Evolutionary conservation across 2,329 filamentous ascomycete species (phyloP).

Genomic region (Scorias spongiosa): DNA sequence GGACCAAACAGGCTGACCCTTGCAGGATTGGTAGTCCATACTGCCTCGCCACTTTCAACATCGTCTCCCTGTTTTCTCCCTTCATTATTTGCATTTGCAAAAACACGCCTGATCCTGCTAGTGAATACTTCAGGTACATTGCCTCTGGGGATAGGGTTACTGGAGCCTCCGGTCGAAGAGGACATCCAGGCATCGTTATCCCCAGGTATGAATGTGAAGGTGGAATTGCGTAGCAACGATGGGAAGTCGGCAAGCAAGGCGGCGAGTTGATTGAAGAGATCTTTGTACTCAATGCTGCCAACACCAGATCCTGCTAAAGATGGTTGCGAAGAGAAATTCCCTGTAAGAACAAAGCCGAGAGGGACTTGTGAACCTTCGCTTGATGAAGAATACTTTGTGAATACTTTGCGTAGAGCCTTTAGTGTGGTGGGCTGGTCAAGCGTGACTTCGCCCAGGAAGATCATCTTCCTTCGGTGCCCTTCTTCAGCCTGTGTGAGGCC

Average conservation of each 20-base stretch:
- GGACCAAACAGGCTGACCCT: constrained; percentile 75
- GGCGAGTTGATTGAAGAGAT: constrained; percentile 81
- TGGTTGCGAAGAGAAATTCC: constrained; percentile 58
- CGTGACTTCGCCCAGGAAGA: constrained; percentile 75
- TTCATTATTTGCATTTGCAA: constrained; percentile 64
- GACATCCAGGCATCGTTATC: constrained; percentile 97
- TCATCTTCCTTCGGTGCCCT: constrained; percentile 32
- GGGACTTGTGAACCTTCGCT: constrained; percentile 41
- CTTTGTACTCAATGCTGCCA: constrained; percentile 89
- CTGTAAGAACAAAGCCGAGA: constrained; percentile 66
- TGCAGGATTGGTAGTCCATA: constrained; percentile 82
- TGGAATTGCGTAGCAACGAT: constrained; percentile 58
- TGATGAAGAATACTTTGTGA: constrained; percentile 57
- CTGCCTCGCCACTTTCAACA: constrained; percentile 50
- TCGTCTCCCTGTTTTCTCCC: constrained; percentile 32
- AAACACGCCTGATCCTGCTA: constrained; percentile 64
- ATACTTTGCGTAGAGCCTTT: constrained; percentile 64
- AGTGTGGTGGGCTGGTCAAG: constrained; percentile 73
- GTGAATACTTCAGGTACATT: constrained; percentile 80
- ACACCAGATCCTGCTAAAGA: constrained; percentile 50
- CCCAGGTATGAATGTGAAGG: constrained; percentile 85
- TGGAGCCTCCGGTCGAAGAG: constrained; percentile 62
- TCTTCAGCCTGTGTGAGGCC: constrained; percentile 9
- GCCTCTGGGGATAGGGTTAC: constrained; percentile 53
- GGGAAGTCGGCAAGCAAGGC: constrained; percentile 72